Conservation (phyloP, 2,329 filamentous ascomycete genomes). For the Whalleya microplaca region DNA sequence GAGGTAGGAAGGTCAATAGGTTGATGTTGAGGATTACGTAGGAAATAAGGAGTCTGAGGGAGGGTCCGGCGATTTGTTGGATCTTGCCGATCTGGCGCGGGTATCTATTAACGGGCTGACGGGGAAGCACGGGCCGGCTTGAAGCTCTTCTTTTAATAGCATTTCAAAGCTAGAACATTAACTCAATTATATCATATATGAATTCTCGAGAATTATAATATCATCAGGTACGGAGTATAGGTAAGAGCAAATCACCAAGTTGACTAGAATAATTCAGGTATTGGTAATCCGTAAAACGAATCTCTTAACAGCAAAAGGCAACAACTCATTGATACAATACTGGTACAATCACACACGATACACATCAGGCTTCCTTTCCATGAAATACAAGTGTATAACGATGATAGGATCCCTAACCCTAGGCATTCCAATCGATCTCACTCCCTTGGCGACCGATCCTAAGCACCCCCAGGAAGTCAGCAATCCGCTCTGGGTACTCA, state of each 20-base stretch:
- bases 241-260: background rate
- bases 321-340: background rate
- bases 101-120: too few species aligned
- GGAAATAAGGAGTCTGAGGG: background rate
- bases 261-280: background rate
- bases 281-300: background rate
- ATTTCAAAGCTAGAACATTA: too few species aligned
- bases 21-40: background rate
- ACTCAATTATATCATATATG: too few species aligned
- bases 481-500: background rate
- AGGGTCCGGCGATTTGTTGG: background rate
- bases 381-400: background rate
- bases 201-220: background rate
- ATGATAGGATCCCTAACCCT: background rate
- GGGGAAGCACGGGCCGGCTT: background rate
- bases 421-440: slow-evolving; percentile 35
- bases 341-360: background rate
- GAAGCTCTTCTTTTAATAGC: too few species aligned
- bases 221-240: background rate
- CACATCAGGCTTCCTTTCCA: background rate
- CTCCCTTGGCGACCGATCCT: slow-evolving; percentile 23
- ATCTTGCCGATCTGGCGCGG: background rate
- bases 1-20: too few species aligned
- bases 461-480: slow-evolving; percentile 19
- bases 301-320: background rate